These are phyloP conservation scores for Aphanomyces astaci DNA, from an alignment of 352 stramenopile species.

Conservation along the genomic window DNA sequence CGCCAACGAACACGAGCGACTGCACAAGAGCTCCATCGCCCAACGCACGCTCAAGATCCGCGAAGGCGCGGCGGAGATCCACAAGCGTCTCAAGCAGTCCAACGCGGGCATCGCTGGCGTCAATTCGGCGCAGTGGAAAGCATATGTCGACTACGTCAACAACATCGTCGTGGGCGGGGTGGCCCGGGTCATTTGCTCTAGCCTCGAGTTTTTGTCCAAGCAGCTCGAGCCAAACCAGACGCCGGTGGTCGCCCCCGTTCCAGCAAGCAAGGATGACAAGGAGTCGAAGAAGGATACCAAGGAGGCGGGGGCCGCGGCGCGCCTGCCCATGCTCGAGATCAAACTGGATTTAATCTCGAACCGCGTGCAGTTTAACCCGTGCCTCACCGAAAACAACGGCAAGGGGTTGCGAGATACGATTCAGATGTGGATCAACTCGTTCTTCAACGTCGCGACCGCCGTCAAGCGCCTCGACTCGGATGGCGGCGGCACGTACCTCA, in stretches of 20 bases:
- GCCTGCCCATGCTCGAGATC: conserved; percentile 95
- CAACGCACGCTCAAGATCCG: conserved; percentile 93
- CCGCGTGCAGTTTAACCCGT: conserved; percentile 81
- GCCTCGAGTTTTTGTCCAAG: conserved; percentile 88
- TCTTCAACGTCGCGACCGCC: conserved; percentile 92
- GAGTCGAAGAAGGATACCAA: conserved; percentile 33
- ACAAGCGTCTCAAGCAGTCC: conserved; percentile 92
- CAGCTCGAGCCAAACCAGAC: conserved; percentile 88
- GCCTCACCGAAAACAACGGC: conserved; percentile 82
- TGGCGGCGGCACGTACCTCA: conserved; percentile 92
- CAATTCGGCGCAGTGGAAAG: conserved; percentile 94
- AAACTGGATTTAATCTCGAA: conserved; percentile 91
- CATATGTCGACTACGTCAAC: conserved; percentile 97
- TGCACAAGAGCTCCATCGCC: conserved; percentile 90
- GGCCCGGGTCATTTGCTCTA: conserved; percentile 76
- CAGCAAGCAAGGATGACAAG: conserved; percentile 28
- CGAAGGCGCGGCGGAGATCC: conserved; percentile 92
- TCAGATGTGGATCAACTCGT: conserved; percentile 94
- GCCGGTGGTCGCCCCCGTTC: conserved; percentile 33
- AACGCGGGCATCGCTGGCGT: conserved; percentile 91
- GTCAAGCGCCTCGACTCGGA: conserved; percentile 94
- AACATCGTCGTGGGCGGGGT: conserved; percentile 95
- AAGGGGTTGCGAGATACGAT: conserved; percentile 93
- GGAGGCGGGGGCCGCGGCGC: conserved; percentile 31
- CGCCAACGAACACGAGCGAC: conserved; percentile 93